Evolutionary conservation across 305 asterid genomes (phyloP), one percentile per base, ranked within the genome.

Genomic region (Solanum aculeatissimum): DNA sequence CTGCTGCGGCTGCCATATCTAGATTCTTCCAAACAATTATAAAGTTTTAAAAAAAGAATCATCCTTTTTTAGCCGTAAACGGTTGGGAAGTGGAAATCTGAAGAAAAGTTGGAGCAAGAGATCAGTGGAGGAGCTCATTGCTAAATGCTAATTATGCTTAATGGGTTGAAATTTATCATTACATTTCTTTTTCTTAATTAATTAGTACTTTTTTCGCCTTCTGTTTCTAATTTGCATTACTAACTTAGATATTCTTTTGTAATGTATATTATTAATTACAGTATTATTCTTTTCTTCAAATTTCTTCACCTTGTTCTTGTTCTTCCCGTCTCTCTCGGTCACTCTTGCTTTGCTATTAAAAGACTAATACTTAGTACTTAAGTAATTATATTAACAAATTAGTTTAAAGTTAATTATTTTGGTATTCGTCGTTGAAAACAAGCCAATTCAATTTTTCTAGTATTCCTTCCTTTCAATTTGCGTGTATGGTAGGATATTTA

Each of bases 1-100:
- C 82, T 95, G 95, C 66, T 93, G 95, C 90, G 99, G 98, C 19
- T 92, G 98, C 88, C 95, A 92, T 70, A 83, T 96, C 88, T 95
- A 93, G 53, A 47, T 18, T 42, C 60, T 79, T 86, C 80, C 21
- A n/a, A n/a, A n/a, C n/a, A n/a, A n/a, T n/a, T n/a, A n/a, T n/a
- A n/a, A n/a, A n/a, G n/a, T 32, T 72, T 7, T 2, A 1, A 25
- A 25, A 25, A 62, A 21, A 13, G 4, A 71, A 45, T 19, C 4
- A 71, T 19, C 71, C 2, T 27, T 13, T 63, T 25, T 63, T 14
- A 1, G 23, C 38, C 14, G 27, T 63, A 27, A 63, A 72, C 80
- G 43, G 45, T 2, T 15, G 45, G 1, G n/a, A 66, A 66, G 58
- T 23, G 80, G 4, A 12, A 72, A 45, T 45, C 80, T 45, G 58